phyloP scores from a whole-genome alignment of 192 early-diverging fungal genomes.

The Backusella luteola region DNA sequence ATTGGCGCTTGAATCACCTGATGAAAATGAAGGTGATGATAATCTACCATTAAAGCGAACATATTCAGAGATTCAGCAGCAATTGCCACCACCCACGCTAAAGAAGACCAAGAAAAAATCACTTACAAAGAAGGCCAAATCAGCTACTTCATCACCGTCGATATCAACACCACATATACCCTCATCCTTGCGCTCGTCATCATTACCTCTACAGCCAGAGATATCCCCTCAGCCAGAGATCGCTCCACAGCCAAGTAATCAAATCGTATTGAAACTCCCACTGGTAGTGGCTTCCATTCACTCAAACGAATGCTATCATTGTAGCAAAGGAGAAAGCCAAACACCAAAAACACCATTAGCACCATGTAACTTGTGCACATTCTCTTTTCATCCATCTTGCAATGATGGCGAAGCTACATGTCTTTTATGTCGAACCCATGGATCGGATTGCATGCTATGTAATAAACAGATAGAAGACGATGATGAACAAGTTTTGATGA shows the following conservation, averaged over 20 bases:
- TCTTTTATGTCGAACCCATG: neutral
- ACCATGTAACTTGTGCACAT: neutral
- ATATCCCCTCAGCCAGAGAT: no score
- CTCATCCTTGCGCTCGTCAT: neutral
- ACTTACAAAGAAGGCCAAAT: neutral
- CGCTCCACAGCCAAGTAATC: neutral
- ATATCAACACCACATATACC: neutral
- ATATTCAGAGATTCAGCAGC: neutral
- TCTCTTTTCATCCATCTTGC: neutral
- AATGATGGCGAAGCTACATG: neutral
- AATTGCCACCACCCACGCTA: neutral
- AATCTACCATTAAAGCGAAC: neutral
- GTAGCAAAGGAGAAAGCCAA: neutral
- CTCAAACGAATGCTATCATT: neutral
- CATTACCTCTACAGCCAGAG: neutral
- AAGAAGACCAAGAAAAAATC: neutral
- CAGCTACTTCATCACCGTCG: neutral
- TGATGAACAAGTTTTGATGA: neutral
- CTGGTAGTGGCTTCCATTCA: neutral
- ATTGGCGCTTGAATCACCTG: neutral
- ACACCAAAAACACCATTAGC: neutral
- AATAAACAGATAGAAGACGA: neutral
- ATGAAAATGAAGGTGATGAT: neutral
- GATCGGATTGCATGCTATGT: neutral
- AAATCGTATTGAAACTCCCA: neutral